Conservation (phyloP, 176 grass and related monocot species). For the Carex myosuroides region DNA sequence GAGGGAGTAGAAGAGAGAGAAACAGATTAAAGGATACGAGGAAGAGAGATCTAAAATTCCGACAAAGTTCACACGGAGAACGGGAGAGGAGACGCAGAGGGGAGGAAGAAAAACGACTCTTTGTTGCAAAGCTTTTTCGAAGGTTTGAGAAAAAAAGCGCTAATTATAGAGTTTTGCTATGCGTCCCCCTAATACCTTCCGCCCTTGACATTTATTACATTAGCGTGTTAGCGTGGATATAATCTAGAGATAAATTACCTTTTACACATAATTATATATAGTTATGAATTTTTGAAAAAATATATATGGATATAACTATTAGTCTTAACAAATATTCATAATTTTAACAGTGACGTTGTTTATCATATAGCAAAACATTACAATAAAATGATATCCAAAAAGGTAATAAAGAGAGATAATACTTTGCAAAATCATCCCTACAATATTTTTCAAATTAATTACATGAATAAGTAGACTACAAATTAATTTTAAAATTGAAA, state of each 20-base stretch:
- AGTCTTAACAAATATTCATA: neutral
- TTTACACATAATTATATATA: too few relatives aligned
- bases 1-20: neutral
- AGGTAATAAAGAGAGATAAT: neutral
- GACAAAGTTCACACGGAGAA: neutral
- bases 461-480: too few relatives aligned
- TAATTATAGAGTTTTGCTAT: slow-evolving; percentile 11
- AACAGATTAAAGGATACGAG: neutral
- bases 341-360: neutral
- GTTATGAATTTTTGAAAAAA: too few relatives aligned
- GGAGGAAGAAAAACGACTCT: neutral
- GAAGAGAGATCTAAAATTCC: neutral
- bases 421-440: neutral
- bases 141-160: slow-evolving; percentile 16
- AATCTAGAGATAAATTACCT: too few relatives aligned
- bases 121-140: slow-evolving; percentile 3
- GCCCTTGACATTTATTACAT: too few relatives aligned
- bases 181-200: neutral
- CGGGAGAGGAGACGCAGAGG: neutral
- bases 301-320: neutral
- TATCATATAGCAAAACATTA: neutral
- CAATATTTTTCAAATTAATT: neutral
- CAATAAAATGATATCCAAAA: neutral
- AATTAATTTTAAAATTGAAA: too few relatives aligned
- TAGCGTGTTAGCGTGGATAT: too few relatives aligned